These are phyloP conservation scores for Hevea brasiliensis DNA, from an alignment of 345 rosid species.

Conservation along the genomic window DNA sequence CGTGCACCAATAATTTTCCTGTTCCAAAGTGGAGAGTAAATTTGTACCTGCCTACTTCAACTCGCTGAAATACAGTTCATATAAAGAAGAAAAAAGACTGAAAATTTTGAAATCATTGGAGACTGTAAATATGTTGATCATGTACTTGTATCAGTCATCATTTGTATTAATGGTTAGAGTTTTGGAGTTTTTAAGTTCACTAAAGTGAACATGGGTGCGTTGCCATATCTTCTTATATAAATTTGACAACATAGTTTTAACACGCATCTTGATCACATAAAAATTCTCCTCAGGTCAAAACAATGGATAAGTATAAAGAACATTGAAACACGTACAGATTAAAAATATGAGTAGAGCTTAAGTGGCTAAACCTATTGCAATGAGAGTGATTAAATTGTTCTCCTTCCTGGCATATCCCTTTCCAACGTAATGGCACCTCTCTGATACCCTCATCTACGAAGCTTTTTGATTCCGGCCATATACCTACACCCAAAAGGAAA, in stretches of 20 bases:
- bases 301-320: not conserved
- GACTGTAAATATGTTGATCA: no score
- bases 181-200: no score
- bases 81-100: no score
- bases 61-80: no score
- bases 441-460: conserved; percentile 8
- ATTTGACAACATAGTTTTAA: not conserved
- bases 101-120: no score
- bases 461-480: conserved; percentile 28
- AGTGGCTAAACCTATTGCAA: conserved; percentile 16
- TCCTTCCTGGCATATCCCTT: conserved; percentile 23
- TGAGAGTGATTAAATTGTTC: conserved; percentile 15
- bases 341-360: no score
- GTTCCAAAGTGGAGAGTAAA: not conserved
- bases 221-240: no score
- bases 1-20: conserved; percentile 28
- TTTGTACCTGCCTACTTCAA: no score
- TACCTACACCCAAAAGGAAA: conserved; percentile 5
- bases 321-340: not conserved
- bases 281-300: not conserved
- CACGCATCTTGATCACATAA: not conserved
- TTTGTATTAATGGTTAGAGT: no score
- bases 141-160: no score
- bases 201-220: no score
- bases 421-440: conserved; percentile 17